Conservation (phyloP, 768 basidiomycete genomes). For the Pleurotus tuber-regium region DNA sequence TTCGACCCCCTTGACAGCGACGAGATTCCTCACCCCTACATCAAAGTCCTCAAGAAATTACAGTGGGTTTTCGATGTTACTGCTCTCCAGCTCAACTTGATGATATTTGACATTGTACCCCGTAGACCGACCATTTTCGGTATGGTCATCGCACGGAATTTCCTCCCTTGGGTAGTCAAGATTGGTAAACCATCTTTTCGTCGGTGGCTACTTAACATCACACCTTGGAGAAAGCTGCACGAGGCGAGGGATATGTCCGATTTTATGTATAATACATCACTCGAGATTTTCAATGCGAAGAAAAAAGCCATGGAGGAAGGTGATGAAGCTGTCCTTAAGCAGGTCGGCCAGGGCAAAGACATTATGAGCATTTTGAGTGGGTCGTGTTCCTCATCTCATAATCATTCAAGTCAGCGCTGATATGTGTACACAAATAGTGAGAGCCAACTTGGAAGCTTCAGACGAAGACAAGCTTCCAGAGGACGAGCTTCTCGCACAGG, state of each 20-base stretch:
- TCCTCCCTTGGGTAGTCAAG: slow-evolving; percentile 22
- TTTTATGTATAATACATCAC: slow-evolving; percentile 24
- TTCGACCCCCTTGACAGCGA: slow-evolving; percentile 27
- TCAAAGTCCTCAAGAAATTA: slow-evolving; percentile 15
- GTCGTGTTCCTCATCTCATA: neutral
- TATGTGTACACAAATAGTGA: slow-evolving; percentile 21
- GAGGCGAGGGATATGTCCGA: slow-evolving; percentile 25
- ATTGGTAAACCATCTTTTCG: slow-evolving; percentile 24
- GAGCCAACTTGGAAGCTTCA: slow-evolving; percentile 31
- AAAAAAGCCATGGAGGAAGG: slow-evolving; percentile 23
- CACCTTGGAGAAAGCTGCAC: slow-evolving; percentile 22
- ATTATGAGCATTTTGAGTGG: slow-evolving; percentile 33
- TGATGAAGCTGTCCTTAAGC: slow-evolving; percentile 22
- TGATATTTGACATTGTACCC: neutral
- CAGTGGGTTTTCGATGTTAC: slow-evolving; percentile 13
- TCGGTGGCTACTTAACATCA: slow-evolving; percentile 21
- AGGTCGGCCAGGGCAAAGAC: slow-evolving; percentile 32
- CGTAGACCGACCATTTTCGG: slow-evolving; percentile 21
- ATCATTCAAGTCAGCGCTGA: no score
- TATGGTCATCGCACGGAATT: slow-evolving; percentile 18
- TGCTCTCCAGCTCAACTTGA: no score
- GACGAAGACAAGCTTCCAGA: slow-evolving; percentile 32
- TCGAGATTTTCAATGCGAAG: slow-evolving; percentile 26
- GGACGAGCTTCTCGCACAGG: slow-evolving; percentile 34
- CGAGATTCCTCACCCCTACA: slow-evolving; percentile 15